A percentile compares a stretch with the other conserved stretches of the same genome.
phyloP scores from a whole-genome alignment of 495 filamentous ascomycete species.

The Lasiosphaeria hispida region DNA sequence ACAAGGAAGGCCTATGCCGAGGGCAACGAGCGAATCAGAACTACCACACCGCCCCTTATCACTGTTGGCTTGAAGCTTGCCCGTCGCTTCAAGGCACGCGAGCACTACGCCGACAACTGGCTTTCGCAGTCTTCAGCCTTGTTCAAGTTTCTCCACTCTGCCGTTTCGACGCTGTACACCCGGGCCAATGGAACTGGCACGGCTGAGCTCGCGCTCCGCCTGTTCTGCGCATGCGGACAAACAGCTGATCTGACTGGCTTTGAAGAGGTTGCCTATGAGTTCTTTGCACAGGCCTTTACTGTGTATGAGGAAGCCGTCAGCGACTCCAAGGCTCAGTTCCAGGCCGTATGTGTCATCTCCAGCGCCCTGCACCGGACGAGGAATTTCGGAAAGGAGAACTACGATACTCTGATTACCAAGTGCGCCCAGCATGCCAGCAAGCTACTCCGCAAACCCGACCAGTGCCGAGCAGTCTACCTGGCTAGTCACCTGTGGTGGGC shows the following conservation, averaged over 20 bases:
- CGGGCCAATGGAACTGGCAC: conserved; percentile 72
- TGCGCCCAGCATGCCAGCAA: conserved; percentile 95
- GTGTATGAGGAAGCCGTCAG: conserved; percentile 96
- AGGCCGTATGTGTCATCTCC: conserved; percentile 93
- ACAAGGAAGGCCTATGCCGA: conserved; percentile 85
- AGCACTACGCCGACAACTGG: conserved; percentile 96
- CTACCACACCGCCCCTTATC: conserved; percentile 88
- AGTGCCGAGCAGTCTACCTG: conserved; percentile 93
- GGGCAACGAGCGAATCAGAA: conserved; percentile 91
- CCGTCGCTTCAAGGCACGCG: conserved; percentile 81
- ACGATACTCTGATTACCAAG: conserved; percentile 97
- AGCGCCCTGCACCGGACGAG: conserved; percentile 82
- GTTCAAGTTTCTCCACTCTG: conserved; percentile 91
- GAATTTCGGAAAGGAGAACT: conserved; percentile 92
- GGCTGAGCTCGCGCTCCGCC: conserved; percentile 80
- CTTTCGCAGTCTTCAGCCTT: conserved; percentile 82
- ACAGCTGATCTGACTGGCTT: conserved; percentile 88
- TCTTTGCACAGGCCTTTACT: conserved; percentile 97
- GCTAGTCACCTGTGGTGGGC: conserved; percentile 98
- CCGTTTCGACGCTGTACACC: conserved; percentile 82
- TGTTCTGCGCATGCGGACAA: conserved; percentile 90
- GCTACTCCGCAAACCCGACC: conserved; percentile 94
- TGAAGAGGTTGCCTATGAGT: conserved; percentile 96
- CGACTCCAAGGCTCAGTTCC: conserved; percentile 94
- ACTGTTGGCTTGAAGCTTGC: conserved; percentile 89